A percentile compares a stretch with the other conserved stretches of the same genome.
Evolutionary conservation across 257 asterid species (phyloP).

Genomic region (Rubia yunnanensis): DNA sequence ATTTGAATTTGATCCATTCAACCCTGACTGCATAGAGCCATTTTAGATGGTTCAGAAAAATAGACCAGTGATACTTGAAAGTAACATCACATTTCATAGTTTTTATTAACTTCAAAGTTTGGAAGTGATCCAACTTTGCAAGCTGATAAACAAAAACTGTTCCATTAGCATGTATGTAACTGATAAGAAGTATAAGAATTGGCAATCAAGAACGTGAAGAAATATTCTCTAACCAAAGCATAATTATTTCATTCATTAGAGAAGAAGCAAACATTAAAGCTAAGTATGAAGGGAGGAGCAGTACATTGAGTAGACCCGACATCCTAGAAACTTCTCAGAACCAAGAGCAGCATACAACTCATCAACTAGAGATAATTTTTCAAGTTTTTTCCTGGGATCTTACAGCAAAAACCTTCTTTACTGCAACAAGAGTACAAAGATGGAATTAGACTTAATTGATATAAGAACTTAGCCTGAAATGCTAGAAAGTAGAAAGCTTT

Average conservation of each 20-base stretch:
- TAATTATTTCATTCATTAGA: neutral
- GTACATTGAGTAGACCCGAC: conserved; percentile 19
- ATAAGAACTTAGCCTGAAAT: neutral
- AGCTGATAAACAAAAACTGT: neutral
- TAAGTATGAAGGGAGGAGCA: neutral
- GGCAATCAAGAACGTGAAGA: neutral
- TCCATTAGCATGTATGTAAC: neutral
- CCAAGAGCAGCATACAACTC: conserved; percentile 8
- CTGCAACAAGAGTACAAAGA: neutral
- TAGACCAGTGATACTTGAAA: neutral
- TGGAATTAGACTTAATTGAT: neutral
- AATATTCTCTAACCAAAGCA: neutral
- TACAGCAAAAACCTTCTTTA: neutral
- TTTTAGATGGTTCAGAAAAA: neutral
- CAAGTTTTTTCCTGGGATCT: neutral
- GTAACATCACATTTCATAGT: neutral
- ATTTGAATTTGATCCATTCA: conserved; percentile 73
- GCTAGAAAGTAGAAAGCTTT: neutral
- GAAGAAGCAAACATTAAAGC: neutral
- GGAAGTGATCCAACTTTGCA: neutral
- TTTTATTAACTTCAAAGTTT: neutral
- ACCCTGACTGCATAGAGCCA: conserved; percentile 43
- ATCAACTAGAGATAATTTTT: neutral
- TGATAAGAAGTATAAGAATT: neutral
- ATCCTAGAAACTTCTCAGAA: conserved; percentile 11